phyloP scores from a whole-genome alignment of 2,329 filamentous ascomycete genomes.

The Zasmidium angulare region DNA sequence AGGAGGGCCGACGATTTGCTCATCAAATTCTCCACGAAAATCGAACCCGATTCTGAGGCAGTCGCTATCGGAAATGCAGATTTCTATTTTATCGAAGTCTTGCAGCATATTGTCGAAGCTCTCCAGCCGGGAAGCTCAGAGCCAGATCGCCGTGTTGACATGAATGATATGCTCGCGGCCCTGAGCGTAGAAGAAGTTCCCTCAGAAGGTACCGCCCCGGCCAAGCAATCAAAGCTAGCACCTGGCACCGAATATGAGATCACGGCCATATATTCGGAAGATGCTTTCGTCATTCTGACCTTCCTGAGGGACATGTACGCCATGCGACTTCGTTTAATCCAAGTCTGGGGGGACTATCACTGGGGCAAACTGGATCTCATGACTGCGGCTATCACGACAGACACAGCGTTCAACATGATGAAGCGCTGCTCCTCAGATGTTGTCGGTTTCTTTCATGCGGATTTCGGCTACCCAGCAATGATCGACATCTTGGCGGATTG shows the following conservation, averaged over 20 bases:
- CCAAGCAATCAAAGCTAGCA: background rate
- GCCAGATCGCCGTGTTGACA: background rate
- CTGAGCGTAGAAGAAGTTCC: slow-evolving; percentile 4
- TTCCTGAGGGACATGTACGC: slow-evolving; percentile 13
- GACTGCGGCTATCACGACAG: slow-evolving; percentile 10
- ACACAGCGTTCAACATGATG: slow-evolving; percentile 9
- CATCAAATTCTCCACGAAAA: background rate
- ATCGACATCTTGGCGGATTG: background rate
- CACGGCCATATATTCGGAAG: background rate
- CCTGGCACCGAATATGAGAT: background rate
- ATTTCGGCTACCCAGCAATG: background rate
- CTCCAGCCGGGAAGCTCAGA: background rate
- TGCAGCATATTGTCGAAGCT: slow-evolving; percentile 3
- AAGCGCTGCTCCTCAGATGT: slow-evolving; percentile 1
- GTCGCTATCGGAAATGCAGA: background rate
- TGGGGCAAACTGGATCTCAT: slow-evolving; percentile 6
- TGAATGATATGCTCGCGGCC: slow-evolving; percentile 3
- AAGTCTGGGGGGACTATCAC: slow-evolving; percentile 6
- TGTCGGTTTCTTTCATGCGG: background rate
- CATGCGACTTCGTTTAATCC: slow-evolving; percentile 1
- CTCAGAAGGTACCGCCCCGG: background rate
- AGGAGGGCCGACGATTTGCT: background rate
- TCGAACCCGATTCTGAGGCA: background rate
- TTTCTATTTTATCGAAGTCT: slow-evolving; percentile 2
- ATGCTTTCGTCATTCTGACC: slow-evolving; percentile 1